phyloP scores from a whole-genome alignment of 805 yeast genomes.

The Zygotorulaspora chibaensis region DNA sequence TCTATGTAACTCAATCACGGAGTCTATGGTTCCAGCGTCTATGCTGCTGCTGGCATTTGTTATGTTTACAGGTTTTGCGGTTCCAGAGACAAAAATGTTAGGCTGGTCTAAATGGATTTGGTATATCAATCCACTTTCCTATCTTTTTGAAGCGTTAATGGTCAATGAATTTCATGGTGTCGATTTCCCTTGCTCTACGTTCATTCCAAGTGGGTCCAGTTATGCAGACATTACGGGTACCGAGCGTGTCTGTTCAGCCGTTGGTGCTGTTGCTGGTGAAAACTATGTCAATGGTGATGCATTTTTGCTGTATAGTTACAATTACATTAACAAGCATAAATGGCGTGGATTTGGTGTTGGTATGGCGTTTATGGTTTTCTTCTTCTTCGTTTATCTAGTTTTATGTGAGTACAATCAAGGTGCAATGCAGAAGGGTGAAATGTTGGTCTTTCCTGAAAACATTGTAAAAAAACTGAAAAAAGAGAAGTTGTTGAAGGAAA shows the following conservation, averaged over 20 bases:
- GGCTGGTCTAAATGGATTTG: conserved; percentile 68
- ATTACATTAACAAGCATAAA: conserved; percentile 43
- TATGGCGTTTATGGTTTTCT: conserved; percentile 51
- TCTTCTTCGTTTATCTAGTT: conserved; percentile 49
- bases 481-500: conserved; percentile 28
- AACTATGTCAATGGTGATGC: conserved; percentile 48
- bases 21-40: conserved; percentile 58
- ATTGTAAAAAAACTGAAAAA: conserved; percentile 46
- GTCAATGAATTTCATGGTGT: conserved; percentile 52
- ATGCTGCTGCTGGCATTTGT: conserved; percentile 45
- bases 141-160: conserved; percentile 55
- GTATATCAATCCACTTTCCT: conserved; percentile 55
- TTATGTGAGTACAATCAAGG: conserved; percentile 57
- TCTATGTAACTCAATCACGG: conserved; percentile 42
- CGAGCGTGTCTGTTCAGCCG: conserved; percentile 51
- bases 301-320: conserved; percentile 43
- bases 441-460: conserved; percentile 52
- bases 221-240: conserved; percentile 36
- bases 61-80: conserved; percentile 54
- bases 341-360: conserved; percentile 68
- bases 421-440: conserved; percentile 68
- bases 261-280: conserved; percentile 53
- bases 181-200: conserved; percentile 43
- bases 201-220: conserved; percentile 46
- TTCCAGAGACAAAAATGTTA: conserved; percentile 52